These are phyloP conservation scores for Solanum sitiens DNA, from an alignment of 257 asterid genomes.

Conservation along the genomic window DNA sequence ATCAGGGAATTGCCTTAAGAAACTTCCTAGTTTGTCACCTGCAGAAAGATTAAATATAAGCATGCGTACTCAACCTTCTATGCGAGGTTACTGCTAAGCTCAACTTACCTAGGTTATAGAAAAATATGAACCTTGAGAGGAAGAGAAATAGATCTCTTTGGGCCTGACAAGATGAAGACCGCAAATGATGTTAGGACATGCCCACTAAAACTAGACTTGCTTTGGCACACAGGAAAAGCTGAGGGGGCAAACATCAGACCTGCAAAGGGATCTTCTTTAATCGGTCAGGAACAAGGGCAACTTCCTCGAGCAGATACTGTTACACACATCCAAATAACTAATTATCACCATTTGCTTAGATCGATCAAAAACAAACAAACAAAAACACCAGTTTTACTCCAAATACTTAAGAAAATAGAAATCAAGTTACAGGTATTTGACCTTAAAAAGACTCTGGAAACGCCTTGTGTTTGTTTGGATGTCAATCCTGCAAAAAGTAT, in stretches of 20 bases:
- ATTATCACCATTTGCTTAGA: not conserved
- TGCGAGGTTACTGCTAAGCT: not conserved
- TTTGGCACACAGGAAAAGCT: not conserved
- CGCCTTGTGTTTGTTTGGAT: constrained; percentile 83
- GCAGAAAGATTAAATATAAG: constrained; percentile 6
- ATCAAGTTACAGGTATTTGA: constrained; percentile 8
- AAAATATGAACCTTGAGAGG: constrained; percentile 66
- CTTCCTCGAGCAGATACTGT: constrained; percentile 90
- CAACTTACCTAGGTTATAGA: constrained; percentile 59
- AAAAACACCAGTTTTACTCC: not conserved
- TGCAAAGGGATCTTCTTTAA: constrained; percentile 74
- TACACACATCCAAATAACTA: not conserved
- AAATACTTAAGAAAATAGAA: not conserved
- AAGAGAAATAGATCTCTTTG: constrained; percentile 82
- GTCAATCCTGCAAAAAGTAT: constrained; percentile 64
- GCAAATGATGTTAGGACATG: not conserved
- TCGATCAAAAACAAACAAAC: not conserved
- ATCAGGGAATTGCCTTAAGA: constrained; percentile 75
- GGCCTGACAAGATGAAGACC: constrained; percentile 34
- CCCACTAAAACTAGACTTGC: not conserved
- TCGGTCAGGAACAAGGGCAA: constrained; percentile 59
- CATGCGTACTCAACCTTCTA: constrained; percentile 1
- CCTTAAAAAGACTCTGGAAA: constrained; percentile 81
- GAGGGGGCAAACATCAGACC: constrained; percentile 28
- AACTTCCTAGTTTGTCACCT: constrained; percentile 69